Base-by-base conservation (phyloP, 345 rosid genomes). In the Microcos paniculata region DNA sequence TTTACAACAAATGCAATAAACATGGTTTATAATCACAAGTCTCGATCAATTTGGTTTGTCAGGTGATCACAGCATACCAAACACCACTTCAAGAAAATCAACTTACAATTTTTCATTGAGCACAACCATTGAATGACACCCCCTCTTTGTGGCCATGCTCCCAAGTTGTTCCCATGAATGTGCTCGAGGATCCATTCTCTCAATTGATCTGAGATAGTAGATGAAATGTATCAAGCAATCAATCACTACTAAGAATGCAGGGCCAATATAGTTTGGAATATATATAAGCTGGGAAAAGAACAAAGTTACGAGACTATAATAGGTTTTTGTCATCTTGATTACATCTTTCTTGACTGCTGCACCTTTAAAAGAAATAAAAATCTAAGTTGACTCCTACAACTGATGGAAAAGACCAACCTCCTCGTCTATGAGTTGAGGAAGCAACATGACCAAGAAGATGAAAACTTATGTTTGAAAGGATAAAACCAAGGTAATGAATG, bases 101-200 rank as follows among this genome's bases (percentile, higher is more conserved):
- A 80, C 84, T 81, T 76, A 85, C 88, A 85, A 19, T 71, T 83
- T 85, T 40, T 79, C 85, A 18, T 83, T 81, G 49, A 77, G 67
- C 38, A 56, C 80, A 30, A 35, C 77, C 76, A 83, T 38, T 18
- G 85, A 79, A 65, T 70, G 86, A 30, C 80, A 79, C 11, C 74
- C 84, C 61, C 86, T 79, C 43, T 70, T 79, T 26, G 76, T 24
- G 61, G 35, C 35, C 85, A 83, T 81, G 56, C 72, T 75, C 61
- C 56, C 45, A 9, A 81, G 83, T 56, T 63, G 24, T 42, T 35
- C 76, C 88, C 88, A 83, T 7, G 80, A 55, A 72, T 19, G 45
- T 59, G 74, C 83, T 70, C 86, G 80, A 48, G 83, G 83, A 83
- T 85, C 88, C 62, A 31, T 75, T 83, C 86, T 85, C 65, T 85